phyloP scores from a whole-genome alignment of 352 stramenopile species.

The Phytophthora tubulina region DNA sequence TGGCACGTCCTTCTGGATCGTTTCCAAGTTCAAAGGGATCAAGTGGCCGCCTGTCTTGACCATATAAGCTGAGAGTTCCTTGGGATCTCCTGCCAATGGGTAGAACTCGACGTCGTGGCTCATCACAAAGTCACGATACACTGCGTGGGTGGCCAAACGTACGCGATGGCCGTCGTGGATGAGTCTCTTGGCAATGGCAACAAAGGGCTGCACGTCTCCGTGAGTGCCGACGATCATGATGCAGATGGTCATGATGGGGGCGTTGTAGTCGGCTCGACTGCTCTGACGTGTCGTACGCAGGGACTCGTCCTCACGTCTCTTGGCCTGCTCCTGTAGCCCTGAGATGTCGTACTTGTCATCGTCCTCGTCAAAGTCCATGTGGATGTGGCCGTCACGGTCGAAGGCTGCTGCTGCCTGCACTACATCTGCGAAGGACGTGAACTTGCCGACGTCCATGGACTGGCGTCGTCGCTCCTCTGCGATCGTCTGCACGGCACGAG shows the following conservation, averaged over 20 bases:
- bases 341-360: conserved; percentile 60
- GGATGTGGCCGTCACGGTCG: conserved; percentile 58
- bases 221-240: conserved; percentile 93
- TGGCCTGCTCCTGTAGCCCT: conserved; percentile 40
- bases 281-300: conserved; percentile 24
- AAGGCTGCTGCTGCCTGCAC: conserved; percentile 59
- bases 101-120: conserved; percentile 84
- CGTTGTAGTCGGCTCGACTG: conserved; percentile 32
- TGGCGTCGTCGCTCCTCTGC: conserved; percentile 31
- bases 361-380: conserved; percentile 59
- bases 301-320: conserved; percentile 33
- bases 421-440: conserved; percentile 49
- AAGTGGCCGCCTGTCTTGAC: conserved; percentile 87
- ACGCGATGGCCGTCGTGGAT: conserved; percentile 90
- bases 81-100: conserved; percentile 75
- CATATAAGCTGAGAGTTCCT: conserved; percentile 92
- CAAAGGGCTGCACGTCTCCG: conserved; percentile 89
- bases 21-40: conserved; percentile 74
- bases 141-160: conserved; percentile 90
- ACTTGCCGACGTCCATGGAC: conserved; percentile 10
- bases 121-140: conserved; percentile 89
- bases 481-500: conserved; percentile 33
- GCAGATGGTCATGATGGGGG: conserved; percentile 74
- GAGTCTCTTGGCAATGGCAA: conserved; percentile 88
- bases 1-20: conserved; percentile 72